Evolutionary conservation across 352 stramenopile genomes (phyloP), one percentile per base, ranked within the genome.

Genomic region (Peronospora farinosa): DNA sequence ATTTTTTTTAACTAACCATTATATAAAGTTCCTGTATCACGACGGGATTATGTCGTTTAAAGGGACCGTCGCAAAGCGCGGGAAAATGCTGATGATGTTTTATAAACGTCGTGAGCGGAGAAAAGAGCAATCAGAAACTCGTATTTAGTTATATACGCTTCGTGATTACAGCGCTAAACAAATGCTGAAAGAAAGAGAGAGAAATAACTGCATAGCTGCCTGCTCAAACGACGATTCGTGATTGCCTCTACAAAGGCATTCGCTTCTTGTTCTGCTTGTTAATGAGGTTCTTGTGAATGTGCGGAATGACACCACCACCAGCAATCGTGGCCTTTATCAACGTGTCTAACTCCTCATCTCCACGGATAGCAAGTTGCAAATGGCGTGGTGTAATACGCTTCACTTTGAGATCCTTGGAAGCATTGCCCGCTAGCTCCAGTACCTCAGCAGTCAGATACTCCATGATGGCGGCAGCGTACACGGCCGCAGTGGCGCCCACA

Each of bases 221-320:
- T 43, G 49, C 47, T 37, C n/a, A 21, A n/a, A 46, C 30, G 17
- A 54, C 15, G 30, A n/a, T 7, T 41, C 39, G 31, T 10, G 12
- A 31, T 7, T 21, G 28, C 40, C 31, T 54, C 47, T 84, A 88
- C 59, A 88, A 72, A 43, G 76, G 67, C 40, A 77, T 69, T 54
- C 88, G 89, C 74, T 94, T 92, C 70, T 94, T 94, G 47, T 72
- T 77, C 60, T 88, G 73, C 84, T 99, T 99, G 84, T 97, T 98
- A 72, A 99, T 98, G 42, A 99, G 93, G 41, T 92, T 98, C 80
- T 99, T 99, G 92, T 99, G 97, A 70, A 99, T 99, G 79, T 99
- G 92, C 28, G 97, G 97, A 64, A 99, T 99, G 48, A 99, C 97
- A 87, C 97, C 97, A 63, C 97, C 97, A 57, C 97, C 97, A 16